Evolutionary conservation across 1,284 basidiomycete species (phyloP).

Genomic region (Acaromyces ingoldii): DNA sequence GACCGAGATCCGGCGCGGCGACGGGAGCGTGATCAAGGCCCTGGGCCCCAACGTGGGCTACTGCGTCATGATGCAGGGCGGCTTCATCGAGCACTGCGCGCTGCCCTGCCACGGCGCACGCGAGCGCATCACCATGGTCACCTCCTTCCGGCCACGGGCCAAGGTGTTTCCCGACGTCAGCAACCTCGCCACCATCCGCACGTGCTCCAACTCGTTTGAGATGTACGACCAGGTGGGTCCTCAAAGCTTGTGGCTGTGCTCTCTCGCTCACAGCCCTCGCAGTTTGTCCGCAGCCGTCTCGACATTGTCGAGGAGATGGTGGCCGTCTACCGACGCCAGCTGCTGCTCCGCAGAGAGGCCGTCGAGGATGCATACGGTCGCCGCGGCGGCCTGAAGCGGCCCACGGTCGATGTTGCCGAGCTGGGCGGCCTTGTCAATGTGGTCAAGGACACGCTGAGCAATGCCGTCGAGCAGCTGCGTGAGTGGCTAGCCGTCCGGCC

Average conservation of each 20-base stretch:
- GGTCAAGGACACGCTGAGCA: not conserved
- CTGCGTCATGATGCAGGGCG: constrained; percentile 31
- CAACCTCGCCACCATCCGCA: constrained; percentile 27
- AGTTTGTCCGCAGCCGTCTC: constrained; percentile 10
- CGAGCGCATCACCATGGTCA: constrained; percentile 44
- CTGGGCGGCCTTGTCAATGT: not conserved
- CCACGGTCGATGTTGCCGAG: constrained; percentile 11
- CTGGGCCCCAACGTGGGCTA: constrained; percentile 35
- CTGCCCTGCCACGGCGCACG: constrained; percentile 22
- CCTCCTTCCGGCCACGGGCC: constrained; percentile 29
- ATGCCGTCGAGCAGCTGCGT: constrained; percentile 2
- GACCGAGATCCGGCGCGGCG: constrained; percentile 30
- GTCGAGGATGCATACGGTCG: constrained; percentile 4
- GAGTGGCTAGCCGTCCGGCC: not conserved
- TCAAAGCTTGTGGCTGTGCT: no score
- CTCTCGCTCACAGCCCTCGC: no score
- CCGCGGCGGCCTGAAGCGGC: constrained; percentile 5
- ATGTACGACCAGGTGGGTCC: constrained; percentile 8
- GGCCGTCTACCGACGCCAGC: not conserved
- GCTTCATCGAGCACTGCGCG: constrained; percentile 37
- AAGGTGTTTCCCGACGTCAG: constrained; percentile 28
- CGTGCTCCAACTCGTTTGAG: constrained; percentile 12
- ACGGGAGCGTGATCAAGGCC: constrained; percentile 30
- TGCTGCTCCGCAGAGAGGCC: not conserved
- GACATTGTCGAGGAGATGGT: constrained; percentile 11